Percentiles rank a stretch among this genome's conserved stretches.
These are phyloP conservation scores for Heliocybe sulcata DNA, from an alignment of 1,284 basidiomycete species.

Conservation along the genomic window DNA sequence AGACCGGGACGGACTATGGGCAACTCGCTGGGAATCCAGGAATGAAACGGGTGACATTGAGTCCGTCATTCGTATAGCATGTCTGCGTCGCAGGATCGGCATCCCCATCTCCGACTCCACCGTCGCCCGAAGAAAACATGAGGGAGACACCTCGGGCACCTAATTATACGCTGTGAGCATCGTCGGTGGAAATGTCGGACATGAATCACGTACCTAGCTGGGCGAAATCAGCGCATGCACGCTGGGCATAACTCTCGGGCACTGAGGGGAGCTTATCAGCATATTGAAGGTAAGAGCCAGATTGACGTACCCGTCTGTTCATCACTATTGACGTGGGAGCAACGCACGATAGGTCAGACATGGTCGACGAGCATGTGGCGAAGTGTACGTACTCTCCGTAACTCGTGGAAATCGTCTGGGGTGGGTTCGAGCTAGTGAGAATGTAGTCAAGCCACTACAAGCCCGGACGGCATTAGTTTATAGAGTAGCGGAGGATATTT, in stretches of 20 bases:
- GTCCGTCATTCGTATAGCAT: constrained; percentile 57
- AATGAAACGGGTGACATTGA: constrained; percentile 40
- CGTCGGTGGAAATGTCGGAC: constrained; percentile 9
- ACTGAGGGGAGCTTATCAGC: constrained; percentile 22
- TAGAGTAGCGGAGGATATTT: background rate
- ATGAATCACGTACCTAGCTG: constrained; percentile 37
- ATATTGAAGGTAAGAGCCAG: background rate
- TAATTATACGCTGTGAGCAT: constrained; percentile 31
- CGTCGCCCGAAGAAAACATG: constrained; percentile 35
- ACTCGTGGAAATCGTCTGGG: constrained; percentile 52
- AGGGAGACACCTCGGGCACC: constrained; percentile 35
- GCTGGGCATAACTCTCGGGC: constrained; percentile 50
- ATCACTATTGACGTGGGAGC: constrained; percentile 16
- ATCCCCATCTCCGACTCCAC: constrained; percentile 61
- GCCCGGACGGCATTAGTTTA: background rate
- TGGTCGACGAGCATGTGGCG: background rate
- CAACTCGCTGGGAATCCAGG: constrained; percentile 19
- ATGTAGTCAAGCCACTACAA: constrained; percentile 56
- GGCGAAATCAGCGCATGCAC: constrained; percentile 59
- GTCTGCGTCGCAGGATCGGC: constrained; percentile 36
- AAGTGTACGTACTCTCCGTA: constrained; percentile 25
- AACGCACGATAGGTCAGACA: background rate
- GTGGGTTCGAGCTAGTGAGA: constrained; percentile 29
- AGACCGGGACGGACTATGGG: constrained; percentile 25
- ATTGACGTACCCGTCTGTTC: constrained; percentile 49